Conservation (phyloP, 495 filamentous ascomycete genomes). For the Tuber borchii region DNA sequence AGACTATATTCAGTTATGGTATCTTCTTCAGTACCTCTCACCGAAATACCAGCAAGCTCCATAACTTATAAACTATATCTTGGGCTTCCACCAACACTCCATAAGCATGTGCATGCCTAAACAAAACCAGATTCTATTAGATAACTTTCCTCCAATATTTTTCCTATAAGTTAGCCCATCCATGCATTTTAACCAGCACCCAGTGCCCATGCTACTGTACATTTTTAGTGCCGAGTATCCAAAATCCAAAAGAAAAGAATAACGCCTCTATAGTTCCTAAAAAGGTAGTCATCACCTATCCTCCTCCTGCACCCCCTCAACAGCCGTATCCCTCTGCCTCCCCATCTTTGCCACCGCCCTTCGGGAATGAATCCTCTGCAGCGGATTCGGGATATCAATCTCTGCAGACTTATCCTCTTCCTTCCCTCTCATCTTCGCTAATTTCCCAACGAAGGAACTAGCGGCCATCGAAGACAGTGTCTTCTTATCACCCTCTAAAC, state of each 20-base stretch:
- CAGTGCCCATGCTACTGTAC: background rate
- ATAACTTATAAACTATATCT: background rate
- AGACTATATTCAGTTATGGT: background rate
- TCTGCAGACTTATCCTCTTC: slow-evolving; percentile 33
- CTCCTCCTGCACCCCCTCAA: slow-evolving; percentile 15
- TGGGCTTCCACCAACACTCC: background rate
- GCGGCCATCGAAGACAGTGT: slow-evolving; percentile 29
- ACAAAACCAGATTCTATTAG: background rate
- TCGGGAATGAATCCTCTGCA: slow-evolving; percentile 36
- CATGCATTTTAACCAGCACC: background rate
- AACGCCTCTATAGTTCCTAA: background rate
- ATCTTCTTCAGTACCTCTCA: background rate
- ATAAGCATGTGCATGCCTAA: background rate
- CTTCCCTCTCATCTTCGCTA: slow-evolving; percentile 26
- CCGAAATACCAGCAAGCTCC: background rate
- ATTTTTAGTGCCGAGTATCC: background rate
- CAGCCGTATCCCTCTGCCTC: slow-evolving; percentile 28
- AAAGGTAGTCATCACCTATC: background rate
- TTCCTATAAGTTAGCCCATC: background rate
- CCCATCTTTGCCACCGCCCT: slow-evolving; percentile 24
- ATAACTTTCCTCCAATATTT: background rate
- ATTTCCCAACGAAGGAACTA: slow-evolving; percentile 18
- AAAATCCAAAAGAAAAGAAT: background rate
- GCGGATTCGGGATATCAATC: slow-evolving; percentile 29
- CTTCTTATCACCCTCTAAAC: slow-evolving; percentile 15